phyloP scores from a whole-genome alignment of 305 asterid species.

The Fraxinus sp. region DNA sequence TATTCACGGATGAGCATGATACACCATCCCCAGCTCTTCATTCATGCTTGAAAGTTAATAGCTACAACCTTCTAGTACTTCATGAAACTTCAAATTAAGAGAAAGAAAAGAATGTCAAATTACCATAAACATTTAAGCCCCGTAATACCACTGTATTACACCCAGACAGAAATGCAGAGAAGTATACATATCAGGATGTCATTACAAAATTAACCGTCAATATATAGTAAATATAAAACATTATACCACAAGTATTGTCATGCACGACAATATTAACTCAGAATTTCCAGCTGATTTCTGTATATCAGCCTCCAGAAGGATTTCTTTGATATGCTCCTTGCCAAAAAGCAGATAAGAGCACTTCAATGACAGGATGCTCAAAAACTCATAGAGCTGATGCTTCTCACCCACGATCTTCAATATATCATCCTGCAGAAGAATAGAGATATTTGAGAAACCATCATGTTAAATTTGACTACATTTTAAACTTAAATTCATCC shows the following conservation, averaged over 20 bases:
- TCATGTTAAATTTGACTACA: constrained; percentile 13
- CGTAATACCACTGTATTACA: constrained; percentile 8
- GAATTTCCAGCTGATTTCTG: constrained; percentile 75
- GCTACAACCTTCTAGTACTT: neutral
- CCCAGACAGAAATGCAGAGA: constrained; percentile 4
- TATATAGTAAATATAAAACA: constrained; percentile 16
- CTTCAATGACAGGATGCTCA: constrained; percentile 69
- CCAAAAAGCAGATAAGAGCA: constrained; percentile 86
- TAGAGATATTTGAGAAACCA: constrained; percentile 29
- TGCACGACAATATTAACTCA: constrained; percentile 77
- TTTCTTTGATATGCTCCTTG: constrained; percentile 83
- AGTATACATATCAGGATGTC: constrained; percentile 7
- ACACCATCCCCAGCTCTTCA: constrained; percentile 14
- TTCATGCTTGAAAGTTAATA: neutral
- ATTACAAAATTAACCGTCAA: constrained; percentile 22
- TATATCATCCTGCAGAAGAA: constrained; percentile 69
- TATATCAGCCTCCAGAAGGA: constrained; percentile 66
- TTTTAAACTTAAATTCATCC: constrained; percentile 9
- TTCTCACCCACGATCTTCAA: constrained; percentile 66
- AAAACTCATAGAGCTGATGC: constrained; percentile 80
- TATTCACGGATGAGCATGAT: constrained; percentile 14
- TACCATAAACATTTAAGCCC: constrained; percentile 17
- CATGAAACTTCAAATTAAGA: neutral
- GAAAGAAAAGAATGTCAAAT: neutral
- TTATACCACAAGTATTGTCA: constrained; percentile 94